Evolutionary conservation across 352 stramenopile genomes (phyloP), one percentile per base, ranked within the genome.

Genomic region (Globisporangium nagaii): DNA sequence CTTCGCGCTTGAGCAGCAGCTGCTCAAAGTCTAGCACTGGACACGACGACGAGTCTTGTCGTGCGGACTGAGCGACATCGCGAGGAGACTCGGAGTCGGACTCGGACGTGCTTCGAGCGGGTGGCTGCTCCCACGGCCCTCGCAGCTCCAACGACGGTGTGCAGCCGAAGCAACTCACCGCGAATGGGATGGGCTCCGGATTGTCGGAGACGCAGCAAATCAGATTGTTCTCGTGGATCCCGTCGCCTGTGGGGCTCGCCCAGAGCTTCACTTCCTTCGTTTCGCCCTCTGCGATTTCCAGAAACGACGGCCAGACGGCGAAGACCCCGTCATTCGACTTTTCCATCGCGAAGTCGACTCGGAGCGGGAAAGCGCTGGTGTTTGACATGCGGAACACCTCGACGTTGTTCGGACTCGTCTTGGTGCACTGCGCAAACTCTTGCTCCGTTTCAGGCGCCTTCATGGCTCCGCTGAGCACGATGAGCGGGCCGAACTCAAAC

Each of bases 331-430:
- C 57, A 10, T 70, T 36, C 6, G 47, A 56, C 15, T 76, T 62
- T 13, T 65, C 53, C 41, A 93, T 62, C 0, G n/a, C 55, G 52
- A 87, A 79, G 40, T 90, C 72, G 3, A 96, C 59, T 11, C 75
- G 73, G 19, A 93, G 73, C 0, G 84, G 68, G 49, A 87, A 96
- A 15, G 73, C 74, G 31, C 86, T 90, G 45, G 57, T 79, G 66
- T 98, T 98, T 10, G 87, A 96, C 49, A 98, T 93, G 3, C 93
- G 84, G 42, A 98, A 96, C 22, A 82, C 75, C 35, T 98, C 93
- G 32, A 87, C 66, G 56, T 97, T 96, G 32, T 76, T 90, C 20
- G 74, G 59, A 45, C 66, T 77, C 12, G 71, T 42, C 36, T 82
- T 83, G 19, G 77, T 56, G 40, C 66, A 71, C 36, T 79, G 63